A percentile compares a stretch with the other conserved stretches of the same genome.
phyloP scores from a whole-genome alignment of 306 rosid genomes.

The Comarum palustre region DNA sequence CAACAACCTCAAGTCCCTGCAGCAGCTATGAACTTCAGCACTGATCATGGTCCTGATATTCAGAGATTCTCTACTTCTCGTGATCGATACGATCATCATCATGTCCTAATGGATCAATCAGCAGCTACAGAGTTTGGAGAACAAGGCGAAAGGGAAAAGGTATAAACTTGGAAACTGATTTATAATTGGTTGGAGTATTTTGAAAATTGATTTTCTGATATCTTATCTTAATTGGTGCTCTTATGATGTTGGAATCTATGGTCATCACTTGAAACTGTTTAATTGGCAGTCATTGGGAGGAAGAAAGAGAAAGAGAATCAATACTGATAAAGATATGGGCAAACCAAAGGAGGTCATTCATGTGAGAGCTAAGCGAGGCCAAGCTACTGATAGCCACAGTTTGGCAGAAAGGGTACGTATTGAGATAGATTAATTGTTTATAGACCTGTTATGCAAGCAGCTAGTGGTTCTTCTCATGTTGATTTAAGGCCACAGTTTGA shows the following conservation, averaged over 20 bases:
- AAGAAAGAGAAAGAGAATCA: constrained; percentile 54
- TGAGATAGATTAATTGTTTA: neutral
- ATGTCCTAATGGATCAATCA: constrained; percentile 21
- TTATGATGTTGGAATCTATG: constrained; percentile 4
- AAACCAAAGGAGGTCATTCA: constrained; percentile 50
- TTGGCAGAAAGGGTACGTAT: constrained; percentile 61
- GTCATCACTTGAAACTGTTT: neutral
- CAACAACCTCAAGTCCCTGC: constrained; percentile 23
- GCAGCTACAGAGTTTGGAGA: constrained; percentile 8
- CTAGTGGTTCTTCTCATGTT: neutral
- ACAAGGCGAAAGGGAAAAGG: constrained; percentile 17
- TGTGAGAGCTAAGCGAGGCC: constrained; percentile 71
- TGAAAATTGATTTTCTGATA: neutral
- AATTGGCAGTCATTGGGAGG: constrained; percentile 34
- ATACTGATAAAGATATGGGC: constrained; percentile 20
- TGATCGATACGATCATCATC: constrained; percentile 15
- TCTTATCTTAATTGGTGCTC: constrained; percentile 1
- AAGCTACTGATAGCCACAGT: constrained; percentile 70
- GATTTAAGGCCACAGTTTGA: neutral
- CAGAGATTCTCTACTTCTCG: constrained; percentile 19
- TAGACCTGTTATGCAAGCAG: neutral
- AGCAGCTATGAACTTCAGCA: constrained; percentile 18
- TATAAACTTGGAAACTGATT: neutral
- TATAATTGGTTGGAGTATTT: neutral
- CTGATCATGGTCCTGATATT: neutral